Evolutionary conservation across 768 basidiomycete species (phyloP).

Genomic region (Tricholoma matsutake): DNA sequence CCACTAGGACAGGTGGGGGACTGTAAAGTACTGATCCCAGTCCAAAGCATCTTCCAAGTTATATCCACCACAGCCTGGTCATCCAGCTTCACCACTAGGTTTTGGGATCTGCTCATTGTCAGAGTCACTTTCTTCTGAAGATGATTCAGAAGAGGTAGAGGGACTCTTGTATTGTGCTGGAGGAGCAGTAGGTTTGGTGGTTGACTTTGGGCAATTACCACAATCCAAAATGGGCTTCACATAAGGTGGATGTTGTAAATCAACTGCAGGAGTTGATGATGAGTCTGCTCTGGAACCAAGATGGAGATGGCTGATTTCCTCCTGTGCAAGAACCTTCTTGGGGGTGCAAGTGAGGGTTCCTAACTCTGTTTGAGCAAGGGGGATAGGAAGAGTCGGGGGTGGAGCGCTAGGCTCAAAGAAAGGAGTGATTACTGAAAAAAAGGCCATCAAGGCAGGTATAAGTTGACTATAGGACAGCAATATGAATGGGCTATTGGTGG

Average conservation of each 20-base stretch:
- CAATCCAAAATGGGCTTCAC: background rate
- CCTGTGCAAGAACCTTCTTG: background rate
- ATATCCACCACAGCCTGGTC: background rate
- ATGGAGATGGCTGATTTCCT: background rate
- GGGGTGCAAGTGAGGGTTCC: background rate
- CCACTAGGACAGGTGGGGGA: too few relatives aligned
- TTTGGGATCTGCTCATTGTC: background rate
- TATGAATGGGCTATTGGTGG: background rate
- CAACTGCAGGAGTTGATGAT: background rate
- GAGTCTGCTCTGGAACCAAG: background rate
- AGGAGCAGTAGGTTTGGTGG: background rate
- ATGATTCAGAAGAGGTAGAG: background rate
- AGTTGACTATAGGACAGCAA: background rate
- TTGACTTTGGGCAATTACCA: background rate
- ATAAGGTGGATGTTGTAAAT: too few relatives aligned
- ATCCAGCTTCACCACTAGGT: background rate
- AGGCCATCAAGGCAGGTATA: conserved; percentile 1
- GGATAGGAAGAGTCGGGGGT: background rate
- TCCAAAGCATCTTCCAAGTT: background rate
- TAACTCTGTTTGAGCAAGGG: background rate
- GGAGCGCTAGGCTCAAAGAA: background rate
- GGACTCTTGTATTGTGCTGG: background rate
- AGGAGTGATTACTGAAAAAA: conserved; percentile 4
- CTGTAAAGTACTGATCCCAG: too few relatives aligned
- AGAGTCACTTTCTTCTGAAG: background rate